Conservation (phyloP, 2,329 filamentous ascomycete species). For the Aspergillus hortae region DNA sequence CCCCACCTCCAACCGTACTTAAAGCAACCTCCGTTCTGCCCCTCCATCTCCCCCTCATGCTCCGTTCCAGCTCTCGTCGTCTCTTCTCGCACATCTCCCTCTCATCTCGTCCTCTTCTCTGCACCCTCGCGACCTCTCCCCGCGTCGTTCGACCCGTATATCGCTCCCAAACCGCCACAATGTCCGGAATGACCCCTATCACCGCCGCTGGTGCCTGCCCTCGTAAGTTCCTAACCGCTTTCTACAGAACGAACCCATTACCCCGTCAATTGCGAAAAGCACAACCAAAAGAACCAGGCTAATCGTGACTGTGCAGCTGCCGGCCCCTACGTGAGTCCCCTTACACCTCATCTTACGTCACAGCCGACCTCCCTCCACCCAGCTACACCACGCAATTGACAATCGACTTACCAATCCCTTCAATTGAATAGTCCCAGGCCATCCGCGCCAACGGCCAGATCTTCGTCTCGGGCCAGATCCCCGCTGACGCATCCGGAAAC, state of each 20-base stretch:
- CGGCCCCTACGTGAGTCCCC: constrained; percentile 41
- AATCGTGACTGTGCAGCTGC: constrained; percentile 25
- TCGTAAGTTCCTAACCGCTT: constrained; percentile 32
- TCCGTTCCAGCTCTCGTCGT: constrained; percentile 21
- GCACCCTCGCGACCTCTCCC: constrained; percentile 11
- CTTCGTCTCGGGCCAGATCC: constrained; percentile 75
- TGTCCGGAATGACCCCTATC: constrained; percentile 39
- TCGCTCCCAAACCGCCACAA: constrained; percentile 21
- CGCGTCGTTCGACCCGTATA: constrained; percentile 3
- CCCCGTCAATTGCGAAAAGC: neutral
- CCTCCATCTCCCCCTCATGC: constrained; percentile 19
- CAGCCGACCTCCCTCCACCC: neutral
- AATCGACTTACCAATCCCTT: neutral
- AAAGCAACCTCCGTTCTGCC: constrained; percentile 4
- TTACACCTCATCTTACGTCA: neutral
- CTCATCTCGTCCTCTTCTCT: constrained; percentile 8
- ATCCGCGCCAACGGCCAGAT: constrained; percentile 66
- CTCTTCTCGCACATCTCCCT: constrained; percentile 13
- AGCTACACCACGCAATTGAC: neutral
- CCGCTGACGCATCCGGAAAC: constrained; percentile 59
- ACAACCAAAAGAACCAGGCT: constrained; percentile 7
- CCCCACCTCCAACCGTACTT: neutral
- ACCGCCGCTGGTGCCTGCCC: constrained; percentile 44
- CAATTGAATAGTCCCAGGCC: constrained; percentile 48
- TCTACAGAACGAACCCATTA: neutral